Conservation (phyloP, 2,329 filamentous ascomycete genomes). For the Aspergillus sp. region DNA sequence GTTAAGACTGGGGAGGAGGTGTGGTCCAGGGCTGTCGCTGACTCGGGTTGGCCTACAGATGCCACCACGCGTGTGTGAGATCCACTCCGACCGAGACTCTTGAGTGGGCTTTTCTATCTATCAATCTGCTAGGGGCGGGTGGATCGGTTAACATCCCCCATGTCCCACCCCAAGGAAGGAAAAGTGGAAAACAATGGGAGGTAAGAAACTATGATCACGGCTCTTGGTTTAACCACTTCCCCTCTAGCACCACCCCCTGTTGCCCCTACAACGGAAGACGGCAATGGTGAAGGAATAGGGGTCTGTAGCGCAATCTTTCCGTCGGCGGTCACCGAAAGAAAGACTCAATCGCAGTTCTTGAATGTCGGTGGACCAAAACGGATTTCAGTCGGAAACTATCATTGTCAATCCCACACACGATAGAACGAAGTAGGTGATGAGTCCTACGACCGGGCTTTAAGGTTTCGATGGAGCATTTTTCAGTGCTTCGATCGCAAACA, state of each 20-base stretch:
- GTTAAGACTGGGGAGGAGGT: constrained; percentile 1
- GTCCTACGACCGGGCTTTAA: neutral
- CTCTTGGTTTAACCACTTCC: neutral
- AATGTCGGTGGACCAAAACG: constrained; percentile 22
- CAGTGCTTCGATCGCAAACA: neutral
- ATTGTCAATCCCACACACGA: constrained; percentile 4
- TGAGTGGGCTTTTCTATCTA: constrained; percentile 13
- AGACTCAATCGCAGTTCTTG: constrained; percentile 17
- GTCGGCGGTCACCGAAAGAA: constrained; percentile 5
- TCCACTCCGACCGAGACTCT: constrained; percentile 9
- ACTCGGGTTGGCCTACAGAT: constrained; percentile 6
- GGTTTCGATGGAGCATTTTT: neutral
- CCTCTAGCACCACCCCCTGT: neutral
- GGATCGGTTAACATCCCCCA: constrained; percentile 12
- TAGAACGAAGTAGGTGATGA: constrained; percentile 4
- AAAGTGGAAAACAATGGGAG: neutral
- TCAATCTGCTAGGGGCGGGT: constrained; percentile 16
- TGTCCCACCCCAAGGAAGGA: constrained; percentile 12
- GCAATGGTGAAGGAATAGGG: constrained; percentile 1
- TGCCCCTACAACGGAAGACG: neutral
- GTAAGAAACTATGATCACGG: neutral
- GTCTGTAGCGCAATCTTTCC: constrained; percentile 13
- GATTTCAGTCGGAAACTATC: constrained; percentile 5
- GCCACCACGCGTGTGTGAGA: constrained; percentile 8
- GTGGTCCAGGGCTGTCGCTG: constrained; percentile 2